phyloP scores from a whole-genome alignment of 768 basidiomycete genomes.

The Trametes cingulata region DNA sequence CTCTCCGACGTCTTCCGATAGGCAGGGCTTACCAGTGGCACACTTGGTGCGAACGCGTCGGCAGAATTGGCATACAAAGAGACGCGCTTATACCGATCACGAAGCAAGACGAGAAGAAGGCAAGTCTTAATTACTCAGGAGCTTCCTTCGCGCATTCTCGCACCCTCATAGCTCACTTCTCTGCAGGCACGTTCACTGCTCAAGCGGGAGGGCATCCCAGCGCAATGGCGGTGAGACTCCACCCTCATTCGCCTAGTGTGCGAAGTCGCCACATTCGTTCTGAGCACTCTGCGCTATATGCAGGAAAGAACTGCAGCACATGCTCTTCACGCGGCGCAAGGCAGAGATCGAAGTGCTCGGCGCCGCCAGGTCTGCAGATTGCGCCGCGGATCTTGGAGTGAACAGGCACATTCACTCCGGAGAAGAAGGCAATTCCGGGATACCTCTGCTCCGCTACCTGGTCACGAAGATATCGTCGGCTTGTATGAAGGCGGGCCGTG shows the following conservation, averaged over 20 bases:
- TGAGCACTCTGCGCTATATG: background rate
- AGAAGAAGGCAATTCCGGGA: conserved; percentile 4
- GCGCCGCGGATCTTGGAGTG: background rate
- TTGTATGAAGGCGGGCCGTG: conserved; percentile 7
- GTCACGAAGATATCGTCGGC: conserved; percentile 24
- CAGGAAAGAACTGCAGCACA: conserved; percentile 79
- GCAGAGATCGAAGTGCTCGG: conserved; percentile 86
- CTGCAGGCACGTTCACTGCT: conserved; percentile 67
- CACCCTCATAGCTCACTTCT: background rate
- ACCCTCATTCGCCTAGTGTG: background rate
- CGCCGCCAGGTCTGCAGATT: conserved; percentile 2
- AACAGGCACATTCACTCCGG: background rate
- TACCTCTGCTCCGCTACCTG: conserved; percentile 30
- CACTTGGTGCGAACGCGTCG: background rate
- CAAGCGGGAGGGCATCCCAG: conserved; percentile 48
- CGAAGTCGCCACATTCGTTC: background rate
- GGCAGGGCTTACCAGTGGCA: background rate
- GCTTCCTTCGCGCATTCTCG: background rate
- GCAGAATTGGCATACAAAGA: conserved; percentile 59
- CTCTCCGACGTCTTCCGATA: background rate
- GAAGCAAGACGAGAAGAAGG: conserved; percentile 75
- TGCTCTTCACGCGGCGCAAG: conserved; percentile 82
- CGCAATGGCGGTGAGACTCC: conserved; percentile 62
- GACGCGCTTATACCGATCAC: conserved; percentile 71
- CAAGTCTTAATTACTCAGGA: conserved; percentile 26